phyloP scores from a whole-genome alignment of 768 basidiomycete genomes.

The Tricholoma matsutake region DNA sequence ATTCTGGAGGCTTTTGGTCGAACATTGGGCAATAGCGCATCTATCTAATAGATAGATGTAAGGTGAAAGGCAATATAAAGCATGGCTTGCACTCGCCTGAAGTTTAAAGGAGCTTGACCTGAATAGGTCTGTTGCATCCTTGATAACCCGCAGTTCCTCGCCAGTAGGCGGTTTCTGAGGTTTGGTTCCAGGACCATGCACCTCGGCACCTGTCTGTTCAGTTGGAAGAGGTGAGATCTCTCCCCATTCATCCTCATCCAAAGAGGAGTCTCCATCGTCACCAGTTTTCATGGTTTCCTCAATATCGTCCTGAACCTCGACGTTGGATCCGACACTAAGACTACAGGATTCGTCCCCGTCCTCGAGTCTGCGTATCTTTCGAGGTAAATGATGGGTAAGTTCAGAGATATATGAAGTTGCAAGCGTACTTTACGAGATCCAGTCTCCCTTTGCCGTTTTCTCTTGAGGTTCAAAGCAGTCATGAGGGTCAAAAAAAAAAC shows the following conservation, averaged over 20 bases:
- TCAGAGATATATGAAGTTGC: not conserved
- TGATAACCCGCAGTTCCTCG: slow-evolving; percentile 67
- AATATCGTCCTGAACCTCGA: slow-evolving; percentile 1
- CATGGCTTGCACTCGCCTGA: slow-evolving; percentile 48
- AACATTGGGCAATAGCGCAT: slow-evolving; percentile 74
- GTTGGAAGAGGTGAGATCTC: slow-evolving; percentile 17
- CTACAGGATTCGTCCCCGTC: slow-evolving; percentile 4
- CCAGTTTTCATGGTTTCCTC: slow-evolving; percentile 8
- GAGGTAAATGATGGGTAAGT: not conserved
- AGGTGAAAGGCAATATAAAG: not conserved
- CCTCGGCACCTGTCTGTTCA: slow-evolving; percentile 3
- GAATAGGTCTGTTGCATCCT: slow-evolving; percentile 72
- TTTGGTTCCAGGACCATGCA: slow-evolving; percentile 22
- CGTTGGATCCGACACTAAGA: slow-evolving; percentile 7
- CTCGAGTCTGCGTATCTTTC: slow-evolving; percentile 13
- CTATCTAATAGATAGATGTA: slow-evolving; percentile 50
- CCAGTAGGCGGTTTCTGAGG: slow-evolving; percentile 59
- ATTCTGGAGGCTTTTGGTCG: slow-evolving; percentile 58
- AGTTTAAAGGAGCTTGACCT: slow-evolving; percentile 81
- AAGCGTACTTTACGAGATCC: slow-evolving; percentile 22
- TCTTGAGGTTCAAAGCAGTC: slow-evolving; percentile 26
- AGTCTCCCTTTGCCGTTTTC: slow-evolving; percentile 21
- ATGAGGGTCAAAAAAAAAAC: slow-evolving; percentile 20
- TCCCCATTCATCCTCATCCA: slow-evolving; percentile 27
- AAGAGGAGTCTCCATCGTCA: slow-evolving; percentile 7